Evolutionary conservation across 306 rosid species (phyloP), one percentile per base, ranked within the genome.

Genomic region (Dryas drummondii): DNA sequence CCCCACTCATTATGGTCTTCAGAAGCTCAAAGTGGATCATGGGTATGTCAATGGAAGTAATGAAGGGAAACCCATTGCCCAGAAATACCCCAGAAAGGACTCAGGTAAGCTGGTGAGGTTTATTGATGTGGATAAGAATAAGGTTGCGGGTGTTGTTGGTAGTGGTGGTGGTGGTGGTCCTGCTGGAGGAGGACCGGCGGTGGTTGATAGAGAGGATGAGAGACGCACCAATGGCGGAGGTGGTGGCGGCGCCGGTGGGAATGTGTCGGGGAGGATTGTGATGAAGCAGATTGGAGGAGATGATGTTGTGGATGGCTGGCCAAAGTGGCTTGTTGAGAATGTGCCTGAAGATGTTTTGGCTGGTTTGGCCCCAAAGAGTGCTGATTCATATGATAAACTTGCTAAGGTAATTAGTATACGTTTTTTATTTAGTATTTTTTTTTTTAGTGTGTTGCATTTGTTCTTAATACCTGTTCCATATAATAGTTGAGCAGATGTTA

Each of bases 321-420:
- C 96, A 5, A 84, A 85, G 60, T 91, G 97, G 97, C 80, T 91
- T 15, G 85, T 85, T 73, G 89, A 91, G 50, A 91, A 89, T 71
- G 76, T 91, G 55, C 49, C 88, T 37, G 13, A 0, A 62, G 72
- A 79, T 2, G 83, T 74, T 78, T 85, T 91, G 88, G 65, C 53
- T 9, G 82, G 77, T 42, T 78, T 91, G 71, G 84, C 82, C 56
- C 88, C 90, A 9, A 88, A 68, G 72, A 82, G 87, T 51, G 97
- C 91, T 7, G 90, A 91, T 79, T 91, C 96, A 6, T 88, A 82
- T 68, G 90, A 76, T 55, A 91, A 91, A 70, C 84, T 88, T 44
- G 87, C 84, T 42, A 88, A 91, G 96, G 96, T 89, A 58, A 58
- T 48, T 52, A 22, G 63, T 66, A 32, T 32, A 32, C 37, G 2